Base-by-base conservation (phyloP, 1,284 basidiomycete species). In the Trametes versicolor region DNA sequence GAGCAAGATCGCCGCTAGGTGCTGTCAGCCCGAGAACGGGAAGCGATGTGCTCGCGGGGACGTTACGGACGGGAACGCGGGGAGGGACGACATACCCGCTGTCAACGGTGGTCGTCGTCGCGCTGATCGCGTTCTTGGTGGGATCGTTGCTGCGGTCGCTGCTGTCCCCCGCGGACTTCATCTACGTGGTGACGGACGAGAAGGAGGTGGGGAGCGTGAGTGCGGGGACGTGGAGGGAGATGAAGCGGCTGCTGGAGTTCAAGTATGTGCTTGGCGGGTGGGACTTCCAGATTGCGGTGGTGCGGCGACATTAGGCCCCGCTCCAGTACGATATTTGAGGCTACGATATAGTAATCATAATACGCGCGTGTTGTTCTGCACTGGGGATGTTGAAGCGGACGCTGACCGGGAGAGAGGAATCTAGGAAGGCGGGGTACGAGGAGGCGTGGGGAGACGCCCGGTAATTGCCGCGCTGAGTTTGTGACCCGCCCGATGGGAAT, bases 111-210 rank as follows among this genome's bases (percentile, higher is more conserved):
- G 75, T 99, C 67, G 81, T 97, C 63, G 87, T 93, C 19, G 95
- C 90, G 51, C 76, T 99, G 67, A 93, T 97, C 67, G 92, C 94
- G 41, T 97, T 99, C 78, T 81, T 99, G 68, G 83, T 98, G 67
- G 97, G 97, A 41, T 97, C 94, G 13, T 82, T 99, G 55, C 78
- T 97, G 66, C 87, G 97, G 63, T 95, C 94, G 9, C 82, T 98
- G 66, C 80, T 98, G 45, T 90, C 91, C 9, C 93, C 96, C 13
- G 91, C 93, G n/a, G 97, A 98, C 78, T 99, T 97, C 80, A 89
- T 97, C 59, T 93, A 93, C 77, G 85, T 94, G 55, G 88, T 87
- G 65, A 81, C 80, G 58, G 88, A 88, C 67, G 71, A 84, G 68
- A 74, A 77, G 71, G 86, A 87, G 62, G 82, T 79, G 56, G 85